These are phyloP conservation scores for Candida koratica DNA, from an alignment of 805 yeast genomes.

Conservation along the genomic window DNA sequence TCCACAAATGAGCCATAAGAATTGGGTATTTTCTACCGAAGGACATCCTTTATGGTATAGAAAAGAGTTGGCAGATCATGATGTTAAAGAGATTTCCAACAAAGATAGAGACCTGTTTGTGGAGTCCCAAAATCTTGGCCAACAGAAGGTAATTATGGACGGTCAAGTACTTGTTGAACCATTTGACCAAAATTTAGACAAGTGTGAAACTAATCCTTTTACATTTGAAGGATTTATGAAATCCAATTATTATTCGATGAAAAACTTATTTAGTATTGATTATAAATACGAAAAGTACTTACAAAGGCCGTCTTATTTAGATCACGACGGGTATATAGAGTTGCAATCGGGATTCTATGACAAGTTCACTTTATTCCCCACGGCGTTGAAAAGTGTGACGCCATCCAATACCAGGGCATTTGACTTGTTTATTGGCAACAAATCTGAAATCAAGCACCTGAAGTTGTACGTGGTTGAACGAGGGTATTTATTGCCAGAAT, in stretches of 20 bases:
- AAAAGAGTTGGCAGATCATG: conserved; percentile 7
- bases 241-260: conserved; percentile 39
- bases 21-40: conserved; percentile 74
- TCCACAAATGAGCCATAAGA: conserved; percentile 33
- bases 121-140: too few species aligned
- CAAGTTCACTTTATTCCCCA: conserved; percentile 22
- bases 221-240: conserved; percentile 18
- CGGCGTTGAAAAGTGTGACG: conserved; percentile 17
- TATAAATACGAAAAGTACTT: conserved; percentile 36
- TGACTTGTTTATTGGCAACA: conserved; percentile 30
- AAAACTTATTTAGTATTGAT: conserved; percentile 45
- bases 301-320: conserved; percentile 37
- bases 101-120: background rate
- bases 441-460: conserved; percentile 17
- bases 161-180: conserved; percentile 1
- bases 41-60: conserved; percentile 87
- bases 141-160: background rate
- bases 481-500: conserved; percentile 32
- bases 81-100: background rate
- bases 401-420: conserved; percentile 22
- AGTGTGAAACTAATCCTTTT: conserved; percentile 32
- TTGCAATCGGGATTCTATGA: conserved; percentile 24
- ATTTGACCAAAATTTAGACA: conserved; percentile 16
- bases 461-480: background rate
- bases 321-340: conserved; percentile 30